Evolutionary conservation across 345 rosid species (phyloP).

Genomic region (Nephelium lappaceum): DNA sequence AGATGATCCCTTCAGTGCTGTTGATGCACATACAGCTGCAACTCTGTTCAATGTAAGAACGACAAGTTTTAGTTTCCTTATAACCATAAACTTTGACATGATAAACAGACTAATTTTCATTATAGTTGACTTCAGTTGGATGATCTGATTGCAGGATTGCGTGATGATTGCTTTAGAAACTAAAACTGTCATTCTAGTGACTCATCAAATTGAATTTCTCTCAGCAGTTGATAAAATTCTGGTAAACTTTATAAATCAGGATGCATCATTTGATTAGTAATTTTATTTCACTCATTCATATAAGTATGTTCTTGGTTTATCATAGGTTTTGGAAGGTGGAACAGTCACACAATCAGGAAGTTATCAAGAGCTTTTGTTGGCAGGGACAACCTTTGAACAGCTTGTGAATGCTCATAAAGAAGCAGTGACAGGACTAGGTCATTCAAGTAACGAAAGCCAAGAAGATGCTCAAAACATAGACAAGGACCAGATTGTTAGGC

Average conservation of each 20-base stretch:
- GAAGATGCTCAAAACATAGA: constrained; percentile 22
- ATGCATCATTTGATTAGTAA: background rate
- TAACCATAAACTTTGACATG: background rate
- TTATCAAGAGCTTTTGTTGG: constrained; percentile 55
- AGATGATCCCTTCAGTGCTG: constrained; percentile 86
- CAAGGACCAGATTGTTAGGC: background rate
- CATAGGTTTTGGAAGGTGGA: constrained; percentile 70
- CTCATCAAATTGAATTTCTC: constrained; percentile 90
- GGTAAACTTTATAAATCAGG: constrained; percentile 34
- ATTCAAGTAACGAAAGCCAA: constrained; percentile 30
- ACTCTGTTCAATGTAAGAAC: constrained; percentile 62
- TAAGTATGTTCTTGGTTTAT: background rate
- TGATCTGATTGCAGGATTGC: constrained; percentile 60
- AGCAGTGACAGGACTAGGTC: constrained; percentile 45
- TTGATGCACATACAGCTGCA: constrained; percentile 83
- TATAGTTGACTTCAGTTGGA: background rate
- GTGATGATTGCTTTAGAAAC: constrained; percentile 53
- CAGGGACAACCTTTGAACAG: constrained; percentile 63
- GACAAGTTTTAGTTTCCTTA: background rate
- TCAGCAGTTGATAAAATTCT: constrained; percentile 59
- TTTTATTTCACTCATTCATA: background rate
- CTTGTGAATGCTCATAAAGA: constrained; percentile 80
- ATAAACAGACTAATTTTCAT: constrained; percentile 1
- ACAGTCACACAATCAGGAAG: constrained; percentile 57
- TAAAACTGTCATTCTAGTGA: constrained; percentile 74